Evolutionary conservation across 108 stramenopile genomes (phyloP).

Genomic region (Skeletonema costatum): DNA sequence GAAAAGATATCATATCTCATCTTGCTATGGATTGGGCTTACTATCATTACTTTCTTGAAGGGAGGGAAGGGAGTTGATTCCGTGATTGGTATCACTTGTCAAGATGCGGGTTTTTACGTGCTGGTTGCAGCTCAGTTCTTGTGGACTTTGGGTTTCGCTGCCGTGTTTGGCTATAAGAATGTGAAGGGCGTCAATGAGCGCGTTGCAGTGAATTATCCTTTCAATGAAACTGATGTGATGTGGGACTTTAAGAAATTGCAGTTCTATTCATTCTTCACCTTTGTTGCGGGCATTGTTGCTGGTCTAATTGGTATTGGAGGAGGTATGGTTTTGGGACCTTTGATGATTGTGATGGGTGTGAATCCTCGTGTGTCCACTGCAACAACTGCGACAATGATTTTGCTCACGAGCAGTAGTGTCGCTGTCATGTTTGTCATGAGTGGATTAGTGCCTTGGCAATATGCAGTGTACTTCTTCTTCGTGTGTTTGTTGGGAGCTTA

Average conservation of each 20-base stretch:
- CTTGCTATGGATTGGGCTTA: constrained; percentile 61
- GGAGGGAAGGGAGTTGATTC: constrained; percentile 77
- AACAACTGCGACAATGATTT: constrained; percentile 75
- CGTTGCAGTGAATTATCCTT: constrained; percentile 56
- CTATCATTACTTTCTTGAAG: constrained; percentile 59
- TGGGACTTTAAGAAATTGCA: constrained; percentile 58
- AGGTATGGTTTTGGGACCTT: constrained; percentile 76
- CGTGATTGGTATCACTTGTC: constrained; percentile 64
- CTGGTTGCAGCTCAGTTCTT: constrained; percentile 59
- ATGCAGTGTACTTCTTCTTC: constrained; percentile 67
- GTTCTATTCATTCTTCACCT: constrained; percentile 61
- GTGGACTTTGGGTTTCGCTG: constrained; percentile 64
- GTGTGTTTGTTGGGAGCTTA: constrained; percentile 65
- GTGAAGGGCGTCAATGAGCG: constrained; percentile 44
- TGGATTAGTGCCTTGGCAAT: constrained; percentile 66
- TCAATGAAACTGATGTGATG: constrained; percentile 50
- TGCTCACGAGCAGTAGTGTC: constrained; percentile 72
- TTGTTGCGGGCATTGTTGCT: constrained; percentile 71
- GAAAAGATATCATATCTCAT: constrained; percentile 57
- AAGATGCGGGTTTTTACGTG: constrained; percentile 59
- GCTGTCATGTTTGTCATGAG: constrained; percentile 70
- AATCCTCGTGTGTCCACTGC: constrained; percentile 72
- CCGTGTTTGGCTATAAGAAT: constrained; percentile 53
- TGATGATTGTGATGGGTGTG: constrained; percentile 76
- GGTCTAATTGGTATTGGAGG: constrained; percentile 82